Evolutionary conservation across 2,329 filamentous ascomycete genomes (phyloP).

Genomic region (Xylaria polymorpha): DNA sequence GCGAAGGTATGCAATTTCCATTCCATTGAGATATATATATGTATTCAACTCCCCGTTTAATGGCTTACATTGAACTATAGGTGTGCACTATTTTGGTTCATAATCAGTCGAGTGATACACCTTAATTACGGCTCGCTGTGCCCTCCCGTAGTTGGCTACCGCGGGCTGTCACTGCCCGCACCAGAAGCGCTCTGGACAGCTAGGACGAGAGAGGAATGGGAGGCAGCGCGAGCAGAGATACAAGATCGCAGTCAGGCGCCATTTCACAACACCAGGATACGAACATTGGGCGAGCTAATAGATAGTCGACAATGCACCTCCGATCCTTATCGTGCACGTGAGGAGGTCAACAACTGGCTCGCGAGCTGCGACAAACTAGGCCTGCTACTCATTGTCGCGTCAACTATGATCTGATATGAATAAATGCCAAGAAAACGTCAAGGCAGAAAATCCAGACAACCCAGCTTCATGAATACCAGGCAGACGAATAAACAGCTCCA

Average conservation of each 20-base stretch:
- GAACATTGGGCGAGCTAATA: conserved; percentile 43
- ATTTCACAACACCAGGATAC: conserved; percentile 21
- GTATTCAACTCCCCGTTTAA: neutral
- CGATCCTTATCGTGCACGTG: conserved; percentile 28
- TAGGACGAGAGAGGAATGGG: conserved; percentile 40
- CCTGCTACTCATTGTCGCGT: conserved; percentile 31
- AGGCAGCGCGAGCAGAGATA: conserved; percentile 31
- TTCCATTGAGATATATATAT: neutral
- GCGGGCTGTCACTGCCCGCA: conserved; percentile 40
- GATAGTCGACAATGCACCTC: conserved; percentile 36
- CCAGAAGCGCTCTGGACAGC: conserved; percentile 43
- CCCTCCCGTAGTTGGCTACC: conserved; percentile 40
- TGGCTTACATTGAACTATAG: conserved; percentile 29
- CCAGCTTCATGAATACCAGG: too few relatives aligned
- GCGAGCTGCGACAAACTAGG: conserved; percentile 44
- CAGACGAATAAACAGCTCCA: neutral
- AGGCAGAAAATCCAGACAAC: too few relatives aligned
- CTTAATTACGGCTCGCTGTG: conserved; percentile 39
- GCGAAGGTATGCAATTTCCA: conserved; percentile 39
- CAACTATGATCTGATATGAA: conserved; percentile 26
- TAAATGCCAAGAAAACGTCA: too few relatives aligned
- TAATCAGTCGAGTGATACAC: conserved; percentile 43
- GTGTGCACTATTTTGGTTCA: conserved; percentile 44
- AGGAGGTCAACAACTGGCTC: conserved; percentile 42
- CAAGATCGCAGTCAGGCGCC: conserved; percentile 13